phyloP scores from a whole-genome alignment of 352 stramenopile species.

The Globisporangium okanoganense region DNA sequence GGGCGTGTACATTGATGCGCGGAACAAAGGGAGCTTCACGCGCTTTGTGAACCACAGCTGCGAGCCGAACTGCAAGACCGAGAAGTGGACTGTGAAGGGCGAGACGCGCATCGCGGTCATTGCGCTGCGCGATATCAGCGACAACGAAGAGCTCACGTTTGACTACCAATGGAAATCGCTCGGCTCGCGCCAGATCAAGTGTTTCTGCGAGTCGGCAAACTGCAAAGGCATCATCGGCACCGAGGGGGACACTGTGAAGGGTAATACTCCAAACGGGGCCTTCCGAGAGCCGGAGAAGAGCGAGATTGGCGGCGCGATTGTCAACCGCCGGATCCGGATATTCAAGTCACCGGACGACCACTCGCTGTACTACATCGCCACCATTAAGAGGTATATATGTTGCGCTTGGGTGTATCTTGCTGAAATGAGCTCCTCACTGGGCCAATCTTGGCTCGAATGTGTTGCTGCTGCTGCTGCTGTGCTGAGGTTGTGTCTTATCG shows the following conservation, averaged over 20 bases:
- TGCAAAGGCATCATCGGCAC: conserved; percentile 81
- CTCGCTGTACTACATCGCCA: conserved; percentile 47
- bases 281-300: conserved; percentile 63
- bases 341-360: conserved; percentile 59
- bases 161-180: conserved; percentile 95
- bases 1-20: conserved; percentile 87
- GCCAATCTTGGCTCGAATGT: too few relatives aligned
- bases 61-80: conserved; percentile 93
- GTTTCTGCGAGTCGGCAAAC: conserved; percentile 53
- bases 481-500: not conserved
- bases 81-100: conserved; percentile 93
- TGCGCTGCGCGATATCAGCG: conserved; percentile 84
- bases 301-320: conserved; percentile 40
- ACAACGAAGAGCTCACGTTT: conserved; percentile 92
- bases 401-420: not conserved
- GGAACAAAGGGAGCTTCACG: conserved; percentile 91
- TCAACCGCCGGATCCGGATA: conserved; percentile 59
- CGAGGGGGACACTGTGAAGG: conserved; percentile 34
- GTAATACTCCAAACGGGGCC: conserved; percentile 38
- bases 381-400: conserved; percentile 41
- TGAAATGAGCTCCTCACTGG: too few relatives aligned
- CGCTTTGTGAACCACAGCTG: conserved; percentile 97
- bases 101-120: conserved; percentile 93
- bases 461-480: too few relatives aligned
- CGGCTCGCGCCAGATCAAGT: conserved; percentile 77